These are phyloP conservation scores for Arthrinium puccinioides DNA, from an alignment of 2,329 filamentous ascomycete species.

Conservation along the genomic window DNA sequence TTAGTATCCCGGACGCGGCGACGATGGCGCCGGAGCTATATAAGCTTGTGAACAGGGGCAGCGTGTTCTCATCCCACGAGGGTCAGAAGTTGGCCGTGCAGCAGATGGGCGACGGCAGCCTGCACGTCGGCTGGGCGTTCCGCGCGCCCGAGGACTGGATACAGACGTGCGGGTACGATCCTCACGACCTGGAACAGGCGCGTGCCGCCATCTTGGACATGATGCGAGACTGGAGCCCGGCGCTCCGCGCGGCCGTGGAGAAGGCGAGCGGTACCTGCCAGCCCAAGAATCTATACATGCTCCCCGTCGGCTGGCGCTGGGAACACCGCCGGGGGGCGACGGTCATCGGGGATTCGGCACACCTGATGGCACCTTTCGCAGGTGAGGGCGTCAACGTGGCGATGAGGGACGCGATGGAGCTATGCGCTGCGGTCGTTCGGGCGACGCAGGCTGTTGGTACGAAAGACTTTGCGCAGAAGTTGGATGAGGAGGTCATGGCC, in stretches of 20 bases:
- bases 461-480: constrained; percentile 10
- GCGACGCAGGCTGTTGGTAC: constrained; percentile 9
- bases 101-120: constrained; percentile 40
- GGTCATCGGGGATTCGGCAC: constrained; percentile 52
- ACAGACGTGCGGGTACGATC: constrained; percentile 36
- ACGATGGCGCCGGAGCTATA: constrained; percentile 33
- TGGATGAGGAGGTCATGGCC: constrained; percentile 25
- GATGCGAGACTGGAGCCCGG: constrained; percentile 30
- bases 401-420: constrained; percentile 44
- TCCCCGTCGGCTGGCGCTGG: constrained; percentile 45
- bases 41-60: constrained; percentile 39
- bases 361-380: constrained; percentile 50
- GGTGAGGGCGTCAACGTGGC: constrained; percentile 54
- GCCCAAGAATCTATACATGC: constrained; percentile 40
- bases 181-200: constrained; percentile 27
- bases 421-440: constrained; percentile 35
- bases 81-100: constrained; percentile 33
- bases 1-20: constrained; percentile 33
- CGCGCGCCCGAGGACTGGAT: constrained; percentile 31
- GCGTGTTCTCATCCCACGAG: constrained; percentile 34
- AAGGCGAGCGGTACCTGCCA: constrained; percentile 30
- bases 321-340: constrained; percentile 39
- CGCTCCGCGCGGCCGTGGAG: constrained; percentile 30
- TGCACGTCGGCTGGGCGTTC: constrained; percentile 30
- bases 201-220: constrained; percentile 29